Base-by-base conservation (phyloP, 129 eudicot genomes). In the Calendula officinalis region DNA sequence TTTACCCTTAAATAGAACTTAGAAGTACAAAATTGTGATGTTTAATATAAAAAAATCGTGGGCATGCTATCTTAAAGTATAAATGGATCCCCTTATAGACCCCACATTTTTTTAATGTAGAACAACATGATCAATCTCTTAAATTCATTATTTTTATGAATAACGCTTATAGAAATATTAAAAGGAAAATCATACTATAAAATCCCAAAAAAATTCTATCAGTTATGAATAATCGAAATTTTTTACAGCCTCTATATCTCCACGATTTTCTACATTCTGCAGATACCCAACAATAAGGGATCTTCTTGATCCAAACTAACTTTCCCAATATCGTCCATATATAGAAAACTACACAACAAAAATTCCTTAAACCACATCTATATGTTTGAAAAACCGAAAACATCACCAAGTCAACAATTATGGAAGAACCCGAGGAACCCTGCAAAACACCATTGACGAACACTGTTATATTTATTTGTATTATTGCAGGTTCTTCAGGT, bases 401-500 rank as follows among this genome's bases (percentile, higher is more conserved):
- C 61, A 34, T 64, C 51, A 46, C 55, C 40, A 52, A 40, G 71
- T 46, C 32, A 64, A 55, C 47, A 39, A 50, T 0, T 38, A 73
- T 73, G 78, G 73, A 73, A 13, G 78, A 73, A 48, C 36, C 12
- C 6, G 62, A 70, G 6, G 72, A 63, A 58, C n/a, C 8, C 33
- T 34, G 27, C 62, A 66, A 72, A 51, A 69, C 74, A 7, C 64
- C 61, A 14, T 72, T 78, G 67, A 78, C 83, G 45, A 53, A 48
- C 39, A 60, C 78, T 6, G 83, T 73, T 47, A 35, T 72, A 17
- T 41, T 17, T 17, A 74, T 78, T 46, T 72, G 79, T 41, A 73
- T 72, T 3, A 62, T 73, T 39, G 83, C 83, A 32, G 83, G 75
- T 48, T 66, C 79, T 14, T 35, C 83, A 33, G 83, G 83, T 55